Conservation (phyloP, 352 stramenopile genomes). For the Globisporangium heterothallicum region DNA sequence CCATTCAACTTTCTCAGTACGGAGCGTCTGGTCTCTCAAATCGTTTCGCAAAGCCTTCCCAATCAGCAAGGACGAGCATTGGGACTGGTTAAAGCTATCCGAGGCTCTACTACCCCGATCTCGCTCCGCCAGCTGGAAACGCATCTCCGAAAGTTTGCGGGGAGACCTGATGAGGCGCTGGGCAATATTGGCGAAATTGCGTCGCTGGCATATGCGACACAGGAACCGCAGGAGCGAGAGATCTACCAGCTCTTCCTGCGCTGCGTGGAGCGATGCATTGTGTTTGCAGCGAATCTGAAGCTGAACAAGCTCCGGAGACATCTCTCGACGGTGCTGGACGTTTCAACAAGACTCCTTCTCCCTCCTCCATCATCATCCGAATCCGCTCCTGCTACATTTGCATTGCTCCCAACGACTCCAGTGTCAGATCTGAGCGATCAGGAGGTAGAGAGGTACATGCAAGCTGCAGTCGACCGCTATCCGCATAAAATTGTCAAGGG, state of each 20-base stretch:
- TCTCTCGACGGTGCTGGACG: constrained; percentile 31
- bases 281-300: constrained; percentile 51
- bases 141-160: constrained; percentile 63
- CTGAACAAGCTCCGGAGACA: constrained; percentile 44
- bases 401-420: constrained; percentile 21
- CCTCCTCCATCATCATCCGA: background rate
- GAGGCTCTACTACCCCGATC: constrained; percentile 48
- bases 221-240: constrained; percentile 36
- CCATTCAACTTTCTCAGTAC: constrained; percentile 59
- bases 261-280: constrained; percentile 48
- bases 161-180: constrained; percentile 62
- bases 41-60: constrained; percentile 56
- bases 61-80: constrained; percentile 68
- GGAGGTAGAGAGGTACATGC: constrained; percentile 19
- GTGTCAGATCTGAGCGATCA: background rate
- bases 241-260: constrained; percentile 36
- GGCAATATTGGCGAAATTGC: constrained; percentile 48
- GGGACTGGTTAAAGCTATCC: constrained; percentile 42
- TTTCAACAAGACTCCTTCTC: constrained; percentile 3
- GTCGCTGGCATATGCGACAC: constrained; percentile 39
- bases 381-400: constrained; percentile 5
- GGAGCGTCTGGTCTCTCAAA: constrained; percentile 37
- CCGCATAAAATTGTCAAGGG: constrained; percentile 33
- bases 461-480: constrained; percentile 31
- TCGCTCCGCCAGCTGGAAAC: constrained; percentile 71